Percentiles rank a stretch among this genome's conserved stretches.
These are phyloP conservation scores for Mortierella sp. DNA, from an alignment of 371 early-diverging fungal species.

Conservation along the genomic window DNA sequence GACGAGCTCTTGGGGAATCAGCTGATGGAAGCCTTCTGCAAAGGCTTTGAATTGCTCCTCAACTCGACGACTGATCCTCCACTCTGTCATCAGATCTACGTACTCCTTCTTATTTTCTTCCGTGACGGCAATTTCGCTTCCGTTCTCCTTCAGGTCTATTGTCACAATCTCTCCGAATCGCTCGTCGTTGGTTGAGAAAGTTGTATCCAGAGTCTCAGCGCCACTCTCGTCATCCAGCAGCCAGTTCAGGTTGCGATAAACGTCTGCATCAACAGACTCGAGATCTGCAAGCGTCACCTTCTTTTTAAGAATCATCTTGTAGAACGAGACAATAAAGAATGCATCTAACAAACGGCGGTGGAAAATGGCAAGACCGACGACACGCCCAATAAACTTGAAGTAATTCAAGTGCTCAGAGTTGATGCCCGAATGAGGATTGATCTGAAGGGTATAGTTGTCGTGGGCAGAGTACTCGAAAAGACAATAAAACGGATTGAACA, in stretches of 20 bases:
- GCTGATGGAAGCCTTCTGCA: slow-evolving; percentile 94
- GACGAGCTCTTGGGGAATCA: slow-evolving; percentile 94
- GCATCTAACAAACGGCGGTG: slow-evolving; percentile 97
- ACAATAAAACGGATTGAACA: slow-evolving; percentile 98
- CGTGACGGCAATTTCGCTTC: slow-evolving; percentile 93
- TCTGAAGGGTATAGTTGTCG: slow-evolving; percentile 96
- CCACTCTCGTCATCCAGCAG: slow-evolving; percentile 91
- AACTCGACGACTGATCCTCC: slow-evolving; percentile 88
- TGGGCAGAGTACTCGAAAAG: slow-evolving; percentile 98
- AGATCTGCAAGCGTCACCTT: slow-evolving; percentile 91
- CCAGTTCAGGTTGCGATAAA: slow-evolving; percentile 94
- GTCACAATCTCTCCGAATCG: slow-evolving; percentile 94
- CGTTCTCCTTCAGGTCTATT: slow-evolving; percentile 91
- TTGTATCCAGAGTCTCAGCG: slow-evolving; percentile 88
- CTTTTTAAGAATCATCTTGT: slow-evolving; percentile 95
- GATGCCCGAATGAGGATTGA: slow-evolving; percentile 95
- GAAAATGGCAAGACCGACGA: slow-evolving; percentile 96
- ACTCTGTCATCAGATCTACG: slow-evolving; percentile 88
- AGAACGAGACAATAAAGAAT: slow-evolving; percentile 96
- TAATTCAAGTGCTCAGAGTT: slow-evolving; percentile 99
- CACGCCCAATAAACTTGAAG: slow-evolving; percentile 98
- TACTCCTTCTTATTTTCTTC: slow-evolving; percentile 98
- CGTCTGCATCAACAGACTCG: slow-evolving; percentile 97
- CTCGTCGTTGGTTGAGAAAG: slow-evolving; percentile 94
- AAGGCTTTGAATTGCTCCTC: slow-evolving; percentile 97